A percentile compares a stretch with the other conserved stretches of the same genome.
Conservation (phyloP, 164 flowering plant genomes). For the Tetracentron sinense region DNA sequence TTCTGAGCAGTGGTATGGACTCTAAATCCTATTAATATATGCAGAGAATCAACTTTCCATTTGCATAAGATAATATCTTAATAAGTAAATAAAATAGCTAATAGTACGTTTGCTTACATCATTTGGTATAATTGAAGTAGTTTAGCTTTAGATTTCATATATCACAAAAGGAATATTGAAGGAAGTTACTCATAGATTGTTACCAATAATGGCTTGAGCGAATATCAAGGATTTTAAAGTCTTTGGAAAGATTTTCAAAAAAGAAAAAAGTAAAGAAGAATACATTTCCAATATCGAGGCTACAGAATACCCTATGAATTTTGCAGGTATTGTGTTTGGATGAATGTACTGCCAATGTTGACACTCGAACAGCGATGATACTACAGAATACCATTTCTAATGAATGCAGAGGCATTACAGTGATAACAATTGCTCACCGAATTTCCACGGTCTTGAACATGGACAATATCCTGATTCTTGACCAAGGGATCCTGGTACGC, state of each 20-base stretch:
- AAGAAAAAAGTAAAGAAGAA: too few relatives aligned
- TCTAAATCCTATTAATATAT: too few relatives aligned
- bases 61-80: background rate
- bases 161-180: background rate
- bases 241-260: too few relatives aligned
- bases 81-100: background rate
- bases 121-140: background rate
- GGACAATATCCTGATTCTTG: slow-evolving; percentile 79
- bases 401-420: slow-evolving; percentile 75
- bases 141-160: background rate
- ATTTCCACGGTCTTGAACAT: slow-evolving; percentile 78
- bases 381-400: slow-evolving; percentile 63
- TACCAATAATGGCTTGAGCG: background rate
- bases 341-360: slow-evolving; percentile 92
- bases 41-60: background rate
- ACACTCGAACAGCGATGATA: slow-evolving; percentile 60
- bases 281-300: background rate
- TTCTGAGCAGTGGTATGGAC: too few relatives aligned
- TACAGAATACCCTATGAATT: background rate
- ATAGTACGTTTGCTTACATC: background rate
- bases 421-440: slow-evolving; percentile 92
- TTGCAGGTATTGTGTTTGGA: slow-evolving; percentile 88
- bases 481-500: slow-evolving; percentile 74
- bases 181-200: background rate
- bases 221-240: background rate